Base-by-base conservation (phyloP, 23 red algal species). In the Gracilaria gracilis region DNA sequence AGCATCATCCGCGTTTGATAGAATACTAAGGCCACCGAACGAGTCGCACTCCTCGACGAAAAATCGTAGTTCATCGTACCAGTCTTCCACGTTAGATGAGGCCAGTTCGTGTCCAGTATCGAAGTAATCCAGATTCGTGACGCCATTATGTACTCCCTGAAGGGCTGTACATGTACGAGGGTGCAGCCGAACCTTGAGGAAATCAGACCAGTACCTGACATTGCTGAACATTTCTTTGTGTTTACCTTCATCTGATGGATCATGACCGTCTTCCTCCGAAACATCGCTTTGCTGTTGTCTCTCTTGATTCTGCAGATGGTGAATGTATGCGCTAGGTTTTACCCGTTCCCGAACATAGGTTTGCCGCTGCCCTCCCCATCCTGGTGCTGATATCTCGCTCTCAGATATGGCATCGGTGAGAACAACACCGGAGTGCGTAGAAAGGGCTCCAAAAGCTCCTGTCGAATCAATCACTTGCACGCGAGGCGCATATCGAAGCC, bases 41-140 rank as follows among this genome's bases (percentile, higher is more conserved):
- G 64, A 76, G 50, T 92, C 89, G 50, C 89, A 92, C 12, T 92
- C 89, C 33, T 92, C 89, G 24, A 84, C 61, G 38, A 92, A 92
- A 57, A 72, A 92, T 1, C 89, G 57, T 28, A 92, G 55, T 28
- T 76, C 59, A 40, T 92, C 79, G 44, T 92, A 92, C 40, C 48
- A 58, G 21, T 92, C 89, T 50, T 92, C 89, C 13, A 92, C 48
- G 47, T 13, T 8, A 24, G 79, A 55, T 2, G 61, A 34, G 6
- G 89, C 89, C 23, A 92, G 67, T 29, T 83, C 35, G 19, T 57
- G n/a, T 8, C 89, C 89, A 76, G 31, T 69, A 46, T 74, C 44
- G 57, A 84, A 92, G 44, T 58, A 40, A 11, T 49, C 20, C 4
- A 92, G 40, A 19, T 92, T 64, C 13, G 78, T 75, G 34, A 92